Evolutionary conservation across 306 rosid species (phyloP).

Genomic region (Cicer cuneatum): DNA sequence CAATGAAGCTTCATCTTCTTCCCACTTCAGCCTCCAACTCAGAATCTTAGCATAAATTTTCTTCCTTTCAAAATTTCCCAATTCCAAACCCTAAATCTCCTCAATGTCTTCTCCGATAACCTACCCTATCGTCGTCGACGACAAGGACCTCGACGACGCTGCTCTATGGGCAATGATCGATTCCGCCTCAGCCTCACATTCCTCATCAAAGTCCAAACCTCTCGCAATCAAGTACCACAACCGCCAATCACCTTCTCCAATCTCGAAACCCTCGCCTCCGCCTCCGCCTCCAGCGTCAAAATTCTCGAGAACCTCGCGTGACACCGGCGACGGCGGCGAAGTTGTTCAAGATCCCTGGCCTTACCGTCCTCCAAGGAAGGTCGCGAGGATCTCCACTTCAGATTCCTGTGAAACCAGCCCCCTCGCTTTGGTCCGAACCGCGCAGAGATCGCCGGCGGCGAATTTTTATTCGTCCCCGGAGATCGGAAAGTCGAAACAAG

Average conservation of each 20-base stretch:
- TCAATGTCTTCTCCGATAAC: constrained; percentile 57
- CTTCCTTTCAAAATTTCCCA: constrained; percentile 2
- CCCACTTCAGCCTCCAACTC: not conserved
- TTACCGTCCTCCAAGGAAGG: constrained; percentile 73
- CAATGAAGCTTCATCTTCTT: constrained; percentile 26
- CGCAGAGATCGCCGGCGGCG: constrained; percentile 56
- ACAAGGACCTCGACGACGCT: constrained; percentile 88
- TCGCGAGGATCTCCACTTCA: constrained; percentile 51
- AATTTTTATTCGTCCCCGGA: constrained; percentile 61
- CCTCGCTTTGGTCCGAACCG: constrained; percentile 58
- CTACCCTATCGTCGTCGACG: constrained; percentile 62
- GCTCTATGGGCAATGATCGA: constrained; percentile 93
- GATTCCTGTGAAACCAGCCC: constrained; percentile 58
- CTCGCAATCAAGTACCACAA: constrained; percentile 54
- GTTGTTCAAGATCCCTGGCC: constrained; percentile 72
- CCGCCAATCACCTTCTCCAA: constrained; percentile 44
- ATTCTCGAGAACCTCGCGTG: constrained; percentile 40
- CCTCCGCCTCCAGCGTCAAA: constrained; percentile 52
- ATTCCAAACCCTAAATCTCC: constrained; percentile 20
- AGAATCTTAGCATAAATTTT: not conserved
- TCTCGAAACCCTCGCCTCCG: constrained; percentile 56
- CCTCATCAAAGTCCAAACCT: constrained; percentile 58
- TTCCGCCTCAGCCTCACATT: constrained; percentile 73
- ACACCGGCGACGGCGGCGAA: constrained; percentile 51
- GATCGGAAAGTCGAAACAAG: constrained; percentile 42